phyloP scores from a whole-genome alignment of 306 rosid species.

The Geum urbanum region DNA sequence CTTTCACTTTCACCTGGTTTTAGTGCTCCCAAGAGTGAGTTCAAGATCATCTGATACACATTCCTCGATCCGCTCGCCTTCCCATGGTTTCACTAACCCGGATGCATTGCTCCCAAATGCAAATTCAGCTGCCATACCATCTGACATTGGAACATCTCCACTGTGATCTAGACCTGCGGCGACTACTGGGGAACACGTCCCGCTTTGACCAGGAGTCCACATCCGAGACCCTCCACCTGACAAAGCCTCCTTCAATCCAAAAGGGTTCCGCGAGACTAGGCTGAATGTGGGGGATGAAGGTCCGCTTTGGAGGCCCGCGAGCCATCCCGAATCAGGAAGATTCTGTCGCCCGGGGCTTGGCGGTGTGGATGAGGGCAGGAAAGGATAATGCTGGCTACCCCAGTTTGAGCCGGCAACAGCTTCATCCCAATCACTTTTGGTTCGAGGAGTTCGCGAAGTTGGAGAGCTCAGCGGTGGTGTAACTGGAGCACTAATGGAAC shows the following conservation, averaged over 20 bases:
- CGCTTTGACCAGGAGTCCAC: slow-evolving; percentile 66
- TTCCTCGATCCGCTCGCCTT: slow-evolving; percentile 68
- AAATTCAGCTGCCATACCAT: slow-evolving; percentile 53
- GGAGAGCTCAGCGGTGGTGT: slow-evolving; percentile 66
- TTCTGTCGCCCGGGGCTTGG: slow-evolving; percentile 51
- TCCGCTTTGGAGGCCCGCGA: slow-evolving; percentile 46
- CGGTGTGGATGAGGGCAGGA: slow-evolving; percentile 53
- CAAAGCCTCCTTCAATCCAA: slow-evolving; percentile 40
- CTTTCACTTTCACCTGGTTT: slow-evolving; percentile 31
- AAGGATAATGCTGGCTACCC: slow-evolving; percentile 41
- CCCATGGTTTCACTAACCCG: slow-evolving; percentile 62
- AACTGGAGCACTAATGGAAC: slow-evolving; percentile 63
- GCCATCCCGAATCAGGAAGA: slow-evolving; percentile 52
- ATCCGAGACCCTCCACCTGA: slow-evolving; percentile 43
- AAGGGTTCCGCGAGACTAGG: slow-evolving; percentile 48
- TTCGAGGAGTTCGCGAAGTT: slow-evolving; percentile 47
- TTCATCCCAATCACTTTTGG: slow-evolving; percentile 49
- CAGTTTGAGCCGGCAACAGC: slow-evolving; percentile 37
- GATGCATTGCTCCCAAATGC: slow-evolving; percentile 47
- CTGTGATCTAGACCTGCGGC: slow-evolving; percentile 38
- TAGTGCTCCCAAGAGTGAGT: slow-evolving; percentile 55
- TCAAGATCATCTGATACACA: slow-evolving; percentile 59
- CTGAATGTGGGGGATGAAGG: slow-evolving; percentile 60
- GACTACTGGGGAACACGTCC: slow-evolving; percentile 52
- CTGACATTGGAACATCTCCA: slow-evolving; percentile 53